A percentile compares a stretch with the other conserved stretches of the same genome.
phyloP scores from a whole-genome alignment of 352 stramenopile genomes.

The Pelagophyceae sp. region DNA sequence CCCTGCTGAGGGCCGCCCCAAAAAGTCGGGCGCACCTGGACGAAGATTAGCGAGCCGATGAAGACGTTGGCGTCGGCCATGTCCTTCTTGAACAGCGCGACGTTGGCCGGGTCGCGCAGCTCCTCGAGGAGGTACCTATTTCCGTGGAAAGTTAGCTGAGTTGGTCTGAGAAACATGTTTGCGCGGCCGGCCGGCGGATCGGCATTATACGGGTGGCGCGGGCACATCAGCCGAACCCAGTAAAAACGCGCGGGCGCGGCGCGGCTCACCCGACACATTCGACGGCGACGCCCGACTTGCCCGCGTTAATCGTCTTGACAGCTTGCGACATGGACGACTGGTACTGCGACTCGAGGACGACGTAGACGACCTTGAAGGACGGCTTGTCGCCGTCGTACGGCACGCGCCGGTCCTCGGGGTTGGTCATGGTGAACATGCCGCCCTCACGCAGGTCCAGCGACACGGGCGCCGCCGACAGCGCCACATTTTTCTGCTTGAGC shows the following conservation, averaged over 20 bases:
- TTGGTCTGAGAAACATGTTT: too few species aligned
- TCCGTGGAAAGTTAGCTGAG: too few species aligned
- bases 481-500: too few species aligned
- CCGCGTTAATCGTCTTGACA: slow-evolving; percentile 67
- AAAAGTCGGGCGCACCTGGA: too few species aligned
- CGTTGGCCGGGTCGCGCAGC: slow-evolving; percentile 56
- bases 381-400: slow-evolving; percentile 43
- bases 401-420: slow-evolving; percentile 58
- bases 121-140: slow-evolving; percentile 64
- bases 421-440: slow-evolving; percentile 64
- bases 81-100: slow-evolving; percentile 66
- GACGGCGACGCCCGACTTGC: slow-evolving; percentile 63
- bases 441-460: slow-evolving; percentile 22
- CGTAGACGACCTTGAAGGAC: slow-evolving; percentile 67
- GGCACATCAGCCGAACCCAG: too few species aligned
- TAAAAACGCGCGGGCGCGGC: too few species aligned
- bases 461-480: neutral
- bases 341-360: slow-evolving; percentile 73
- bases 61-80: slow-evolving; percentile 68
- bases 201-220: too few species aligned
- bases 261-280: slow-evolving; percentile 55
- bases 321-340: slow-evolving; percentile 66
- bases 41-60: slow-evolving; percentile 72
- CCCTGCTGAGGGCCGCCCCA: too few species aligned
- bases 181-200: too few species aligned